Conservation (phyloP, 2,329 filamentous ascomycete genomes). For the Fulvia fulva region DNA sequence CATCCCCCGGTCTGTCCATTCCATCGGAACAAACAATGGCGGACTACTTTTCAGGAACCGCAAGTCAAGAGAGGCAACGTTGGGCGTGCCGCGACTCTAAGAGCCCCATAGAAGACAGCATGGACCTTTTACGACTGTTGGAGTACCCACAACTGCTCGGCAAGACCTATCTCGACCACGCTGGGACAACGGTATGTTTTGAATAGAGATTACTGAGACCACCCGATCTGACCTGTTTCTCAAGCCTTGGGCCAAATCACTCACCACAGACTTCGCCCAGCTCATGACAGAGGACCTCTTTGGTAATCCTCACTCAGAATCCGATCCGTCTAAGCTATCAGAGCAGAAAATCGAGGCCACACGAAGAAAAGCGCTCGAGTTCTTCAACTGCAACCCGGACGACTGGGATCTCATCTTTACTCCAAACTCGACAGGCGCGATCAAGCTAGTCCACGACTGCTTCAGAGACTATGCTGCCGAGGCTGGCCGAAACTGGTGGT, state of each 20-base stretch:
- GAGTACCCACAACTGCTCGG: conserved; percentile 43
- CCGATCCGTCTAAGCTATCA: conserved; percentile 71
- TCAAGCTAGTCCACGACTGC: conserved; percentile 78
- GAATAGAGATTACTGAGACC: background rate
- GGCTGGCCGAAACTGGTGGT: conserved; percentile 37
- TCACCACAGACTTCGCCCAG: conserved; percentile 70
- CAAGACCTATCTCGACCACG: conserved; percentile 76
- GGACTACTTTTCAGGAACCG: background rate
- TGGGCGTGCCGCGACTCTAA: conserved; percentile 12
- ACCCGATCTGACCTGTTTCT: conserved; percentile 8
- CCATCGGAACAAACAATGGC: background rate
- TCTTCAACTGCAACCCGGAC: conserved; percentile 75
- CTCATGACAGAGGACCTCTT: conserved; percentile 75
- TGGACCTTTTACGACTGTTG: conserved; percentile 43
- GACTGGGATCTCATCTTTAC: conserved; percentile 86
- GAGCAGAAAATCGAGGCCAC: conserved; percentile 71
- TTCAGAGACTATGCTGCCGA: conserved; percentile 54
- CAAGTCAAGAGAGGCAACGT: background rate
- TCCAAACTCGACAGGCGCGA: conserved; percentile 81
- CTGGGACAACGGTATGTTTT: conserved; percentile 63
- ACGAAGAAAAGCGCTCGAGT: conserved; percentile 65
- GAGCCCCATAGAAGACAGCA: conserved; percentile 32
- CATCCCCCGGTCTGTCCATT: background rate
- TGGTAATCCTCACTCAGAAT: conserved; percentile 87
- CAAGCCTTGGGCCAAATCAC: conserved; percentile 65